Conservation (phyloP, 306 rosid species). For the Vachellia pachyceras region DNA sequence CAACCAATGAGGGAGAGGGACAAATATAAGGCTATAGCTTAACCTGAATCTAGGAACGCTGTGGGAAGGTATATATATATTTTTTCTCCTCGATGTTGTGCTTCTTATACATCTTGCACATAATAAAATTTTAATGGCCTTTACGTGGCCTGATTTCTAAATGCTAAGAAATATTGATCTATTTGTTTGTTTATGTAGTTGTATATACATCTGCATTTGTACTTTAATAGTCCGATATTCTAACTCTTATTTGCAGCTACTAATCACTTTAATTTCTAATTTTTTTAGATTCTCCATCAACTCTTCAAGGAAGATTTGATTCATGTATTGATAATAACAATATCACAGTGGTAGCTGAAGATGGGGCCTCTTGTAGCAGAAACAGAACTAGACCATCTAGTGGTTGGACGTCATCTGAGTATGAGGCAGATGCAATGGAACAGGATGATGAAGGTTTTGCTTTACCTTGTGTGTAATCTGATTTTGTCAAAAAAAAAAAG, state of each 20-base stretch:
- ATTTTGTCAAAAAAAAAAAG: background rate
- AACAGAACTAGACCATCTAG: slow-evolving; percentile 47
- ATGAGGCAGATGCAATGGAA: slow-evolving; percentile 83
- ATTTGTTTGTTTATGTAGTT: slow-evolving; percentile 27
- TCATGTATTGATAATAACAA: slow-evolving; percentile 59
- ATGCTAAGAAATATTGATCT: slow-evolving; percentile 18
- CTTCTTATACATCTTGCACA: too few species aligned
- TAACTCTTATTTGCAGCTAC: slow-evolving; percentile 12
- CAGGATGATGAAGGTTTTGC: slow-evolving; percentile 81
- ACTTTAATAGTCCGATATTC: background rate
- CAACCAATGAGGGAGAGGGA: too few species aligned
- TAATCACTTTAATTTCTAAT: slow-evolving; percentile 27
- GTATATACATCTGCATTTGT: slow-evolving; percentile 22
- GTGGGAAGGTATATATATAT: too few species aligned
- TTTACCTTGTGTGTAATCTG: background rate
- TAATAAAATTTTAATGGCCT: slow-evolving; percentile 15
- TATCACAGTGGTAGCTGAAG: slow-evolving; percentile 65
- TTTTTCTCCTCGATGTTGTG: too few species aligned
- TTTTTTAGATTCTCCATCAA: slow-evolving; percentile 71
- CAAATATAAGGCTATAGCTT: too few species aligned
- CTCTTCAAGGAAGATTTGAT: slow-evolving; percentile 57
- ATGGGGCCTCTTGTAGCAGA: slow-evolving; percentile 79
- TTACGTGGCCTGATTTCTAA: slow-evolving; percentile 22
- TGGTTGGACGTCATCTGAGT: slow-evolving; percentile 96
- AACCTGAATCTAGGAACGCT: too few species aligned